Evolutionary conservation across 129 eudicot species (phyloP), one percentile per base, ranked within the genome.

Genomic region (Flaveria bidentis): DNA sequence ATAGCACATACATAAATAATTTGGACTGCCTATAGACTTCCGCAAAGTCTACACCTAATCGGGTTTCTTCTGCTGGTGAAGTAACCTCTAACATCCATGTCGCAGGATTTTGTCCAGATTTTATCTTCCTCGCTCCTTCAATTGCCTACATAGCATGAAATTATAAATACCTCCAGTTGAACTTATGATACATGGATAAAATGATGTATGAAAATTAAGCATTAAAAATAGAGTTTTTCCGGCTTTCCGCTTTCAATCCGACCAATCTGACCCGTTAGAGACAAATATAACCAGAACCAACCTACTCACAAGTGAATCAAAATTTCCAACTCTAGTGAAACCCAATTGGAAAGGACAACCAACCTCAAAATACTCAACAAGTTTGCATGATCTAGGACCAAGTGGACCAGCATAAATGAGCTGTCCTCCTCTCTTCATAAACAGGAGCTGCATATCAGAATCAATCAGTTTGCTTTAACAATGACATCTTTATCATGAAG

Each of bases 41-140:
- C 52, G 97, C 97, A 84, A 94, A 94, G 84, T 94, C 96, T 49
- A 91, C 84, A 33, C 92, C 90, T 71, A 94, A 84, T 42, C 92
- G 90, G 72, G 69, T 79, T 85, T 94, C 99, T 84, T 94, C 99
- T 62, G 85, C 80, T 33, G 78, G 57, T 69, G 99, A 94, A 79
- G 99, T 91, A 64, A 84, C 97, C 72, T 94, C 99, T 76, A 94
- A 83, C 96, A 94, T 94, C 99, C 99, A 94, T 67, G 97, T 90
- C 46, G 99, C 97, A 67, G 99, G 99, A 82, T 94, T 94, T 69
- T 83, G 80, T 75, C 97, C 99, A 73, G 92, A 85, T 80, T 69
- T 86, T 69, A 94, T 94, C 80, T 81, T 94, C 45, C 69, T 70
- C 28, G 89, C 93, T 86, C 99, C 98, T 82, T 91, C 96, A 55